Evolutionary conservation across 805 yeast species (phyloP).

Genomic region (Lipomyces yamanashiensis): DNA sequence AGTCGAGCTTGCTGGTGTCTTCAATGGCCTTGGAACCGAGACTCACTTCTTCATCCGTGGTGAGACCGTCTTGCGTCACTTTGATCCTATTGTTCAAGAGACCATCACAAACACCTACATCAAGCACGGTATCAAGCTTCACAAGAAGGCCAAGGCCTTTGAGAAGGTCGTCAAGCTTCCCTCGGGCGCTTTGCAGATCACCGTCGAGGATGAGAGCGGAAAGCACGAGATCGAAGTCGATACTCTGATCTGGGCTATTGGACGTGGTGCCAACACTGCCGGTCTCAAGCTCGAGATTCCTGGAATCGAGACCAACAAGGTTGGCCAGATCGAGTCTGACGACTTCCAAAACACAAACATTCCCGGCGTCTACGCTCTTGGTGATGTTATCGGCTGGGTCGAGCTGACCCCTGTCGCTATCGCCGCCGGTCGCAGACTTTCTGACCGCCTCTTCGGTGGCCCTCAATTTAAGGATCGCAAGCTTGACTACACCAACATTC

Average conservation of each 20-base stretch:
- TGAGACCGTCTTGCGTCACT: constrained; percentile 84
- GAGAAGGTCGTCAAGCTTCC: constrained; percentile 51
- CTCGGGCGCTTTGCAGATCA: constrained; percentile 57
- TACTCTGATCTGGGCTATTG: constrained; percentile 88
- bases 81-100: constrained; percentile 79
- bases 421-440: constrained; percentile 93
- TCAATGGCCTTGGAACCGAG: constrained; percentile 83
- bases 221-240: constrained; percentile 66
- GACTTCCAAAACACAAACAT: constrained; percentile 85
- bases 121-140: constrained; percentile 79
- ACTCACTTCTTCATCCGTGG: constrained; percentile 90
- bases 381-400: constrained; percentile 86
- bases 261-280: constrained; percentile 77
- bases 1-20: constrained; percentile 92
- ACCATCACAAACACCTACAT: constrained; percentile 81
- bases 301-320: constrained; percentile 65
- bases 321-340: constrained; percentile 73
- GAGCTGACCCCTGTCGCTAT: constrained; percentile 98
- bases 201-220: constrained; percentile 50
- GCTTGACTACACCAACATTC: constrained; percentile 84
- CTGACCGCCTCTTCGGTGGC: constrained; percentile 91
- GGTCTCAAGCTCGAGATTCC: constrained; percentile 72
- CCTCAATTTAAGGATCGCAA: constrained; percentile 69
- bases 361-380: constrained; percentile 76
- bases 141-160: constrained; percentile 61